Percentiles rank a stretch among this genome's conserved stretches.
Conservation (phyloP, 257 asterid species). For the Apocynum venetum region DNA sequence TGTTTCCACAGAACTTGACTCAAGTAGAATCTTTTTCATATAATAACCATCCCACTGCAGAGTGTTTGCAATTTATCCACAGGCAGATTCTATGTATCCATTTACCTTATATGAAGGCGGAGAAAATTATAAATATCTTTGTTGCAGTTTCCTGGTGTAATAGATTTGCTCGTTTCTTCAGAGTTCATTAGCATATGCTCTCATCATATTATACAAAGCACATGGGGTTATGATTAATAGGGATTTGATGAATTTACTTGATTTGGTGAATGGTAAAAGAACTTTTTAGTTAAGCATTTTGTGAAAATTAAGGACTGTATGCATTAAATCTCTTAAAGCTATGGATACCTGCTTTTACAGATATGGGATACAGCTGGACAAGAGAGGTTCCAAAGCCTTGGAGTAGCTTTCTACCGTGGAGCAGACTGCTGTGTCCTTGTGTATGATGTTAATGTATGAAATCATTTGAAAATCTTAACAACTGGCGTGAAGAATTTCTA, state of each 20-base stretch:
- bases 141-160: background rate
- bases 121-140: background rate
- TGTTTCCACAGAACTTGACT: background rate
- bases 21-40: background rate
- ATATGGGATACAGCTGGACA: conserved; percentile 45
- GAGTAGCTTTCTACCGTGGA: conserved; percentile 45
- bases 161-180: background rate
- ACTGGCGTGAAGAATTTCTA: conserved; percentile 43
- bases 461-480: conserved; percentile 38
- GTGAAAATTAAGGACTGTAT: background rate
- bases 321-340: conserved; percentile 1
- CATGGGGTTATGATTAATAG: background rate
- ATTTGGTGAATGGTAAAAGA: background rate
- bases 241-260: background rate
- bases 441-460: conserved; percentile 43
- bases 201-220: background rate
- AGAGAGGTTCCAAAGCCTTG: conserved; percentile 45
- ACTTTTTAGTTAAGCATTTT: background rate
- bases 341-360: conserved; percentile 8
- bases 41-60: background rate
- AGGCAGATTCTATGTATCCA: background rate
- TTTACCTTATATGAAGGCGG: background rate
- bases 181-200: background rate
- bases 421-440: conserved; percentile 46
- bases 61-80: background rate